Conservation (phyloP, 306 rosid species). For the Alnus glutinosa region DNA sequence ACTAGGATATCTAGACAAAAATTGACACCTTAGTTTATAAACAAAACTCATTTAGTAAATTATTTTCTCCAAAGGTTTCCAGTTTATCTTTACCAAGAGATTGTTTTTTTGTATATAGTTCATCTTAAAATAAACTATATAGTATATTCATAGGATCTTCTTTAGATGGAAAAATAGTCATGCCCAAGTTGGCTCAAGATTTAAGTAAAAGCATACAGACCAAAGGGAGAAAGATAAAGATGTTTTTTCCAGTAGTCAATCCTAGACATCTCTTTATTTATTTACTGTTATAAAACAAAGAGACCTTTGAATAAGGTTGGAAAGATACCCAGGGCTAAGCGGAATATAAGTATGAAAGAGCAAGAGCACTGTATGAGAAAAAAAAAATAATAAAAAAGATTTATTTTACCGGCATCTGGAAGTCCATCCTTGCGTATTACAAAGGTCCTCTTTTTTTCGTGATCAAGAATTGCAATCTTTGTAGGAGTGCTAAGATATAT, state of each 20-base stretch:
- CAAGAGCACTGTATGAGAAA: neutral
- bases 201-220: neutral
- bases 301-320: neutral
- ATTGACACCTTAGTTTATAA: neutral
- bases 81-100: neutral
- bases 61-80: neutral
- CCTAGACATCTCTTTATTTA: neutral
- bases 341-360: neutral
- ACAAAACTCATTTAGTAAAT: neutral
- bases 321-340: neutral
- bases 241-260: neutral
- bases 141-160: neutral
- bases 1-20: constrained; percentile 16
- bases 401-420: constrained; percentile 93
- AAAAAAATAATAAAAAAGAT: neutral
- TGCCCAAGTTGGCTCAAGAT: neutral
- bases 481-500: constrained; percentile 93
- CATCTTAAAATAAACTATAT: neutral
- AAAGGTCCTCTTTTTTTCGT: constrained; percentile 92
- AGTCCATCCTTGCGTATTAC: constrained; percentile 95
- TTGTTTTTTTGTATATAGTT: neutral
- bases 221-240: neutral
- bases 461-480: constrained; percentile 96
- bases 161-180: neutral
- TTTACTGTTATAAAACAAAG: neutral